Percentiles rank a stretch among this genome's conserved stretches.
phyloP scores from a whole-genome alignment of 129 eudicot species.

The Pulicaria dysenterica region DNA sequence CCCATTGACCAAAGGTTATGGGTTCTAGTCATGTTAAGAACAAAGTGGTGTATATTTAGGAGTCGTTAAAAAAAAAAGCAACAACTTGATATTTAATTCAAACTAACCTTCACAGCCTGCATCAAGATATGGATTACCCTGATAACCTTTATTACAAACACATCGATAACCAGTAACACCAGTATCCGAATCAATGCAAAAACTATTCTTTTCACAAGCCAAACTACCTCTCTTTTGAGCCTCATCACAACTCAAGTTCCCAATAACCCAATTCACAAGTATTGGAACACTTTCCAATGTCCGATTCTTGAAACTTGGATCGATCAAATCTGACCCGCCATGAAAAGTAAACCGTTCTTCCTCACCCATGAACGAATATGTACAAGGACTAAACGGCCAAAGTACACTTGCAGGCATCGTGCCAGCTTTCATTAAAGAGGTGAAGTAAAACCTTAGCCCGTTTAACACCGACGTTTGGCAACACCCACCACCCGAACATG shows the following conservation, averaged over 20 bases:
- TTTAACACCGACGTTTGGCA: conserved; percentile 44
- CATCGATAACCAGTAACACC: not conserved
- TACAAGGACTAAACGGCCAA: not conserved
- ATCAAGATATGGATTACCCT: not conserved
- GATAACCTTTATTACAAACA: not conserved
- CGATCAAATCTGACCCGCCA: not conserved
- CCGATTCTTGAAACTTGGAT: not conserved
- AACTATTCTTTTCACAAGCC: not conserved
- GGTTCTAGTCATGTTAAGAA: no score
- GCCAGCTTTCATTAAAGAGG: not conserved
- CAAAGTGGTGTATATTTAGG: no score
- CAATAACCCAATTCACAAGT: not conserved
- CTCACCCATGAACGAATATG: not conserved
- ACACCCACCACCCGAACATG: conserved; percentile 51
- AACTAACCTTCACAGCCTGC: not conserved
- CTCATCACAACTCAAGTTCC: not conserved
- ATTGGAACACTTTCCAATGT: not conserved
- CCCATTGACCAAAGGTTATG: no score
- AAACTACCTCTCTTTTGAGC: not conserved
- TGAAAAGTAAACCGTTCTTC: not conserved
- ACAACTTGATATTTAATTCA: not conserved
- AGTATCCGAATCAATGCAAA: not conserved
- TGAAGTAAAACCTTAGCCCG: conserved; percentile 15
- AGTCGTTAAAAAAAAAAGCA: no score
- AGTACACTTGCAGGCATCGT: not conserved